Conservation (phyloP, 1,139 yeast species). For the Entelexis paramagnoliae region DNA sequence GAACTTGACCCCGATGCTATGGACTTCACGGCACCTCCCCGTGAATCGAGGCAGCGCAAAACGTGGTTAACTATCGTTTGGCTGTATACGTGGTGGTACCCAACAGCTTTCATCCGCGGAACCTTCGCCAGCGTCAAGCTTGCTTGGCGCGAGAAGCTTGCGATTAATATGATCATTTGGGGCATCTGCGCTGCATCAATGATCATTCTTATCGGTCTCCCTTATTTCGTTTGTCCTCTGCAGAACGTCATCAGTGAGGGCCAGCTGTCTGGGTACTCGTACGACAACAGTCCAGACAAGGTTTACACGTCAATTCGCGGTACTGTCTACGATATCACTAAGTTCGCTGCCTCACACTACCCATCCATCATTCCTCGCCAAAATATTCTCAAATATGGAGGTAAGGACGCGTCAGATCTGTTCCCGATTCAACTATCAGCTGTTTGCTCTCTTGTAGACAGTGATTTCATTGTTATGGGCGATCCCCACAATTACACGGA, state of each 20-base stretch:
- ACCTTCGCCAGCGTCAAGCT: conserved; percentile 33
- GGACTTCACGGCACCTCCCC: conserved; percentile 25
- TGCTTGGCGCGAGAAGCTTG: conserved; percentile 38
- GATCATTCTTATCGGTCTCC: conserved; percentile 35
- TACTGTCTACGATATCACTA: conserved; percentile 33
- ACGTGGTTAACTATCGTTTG: conserved; percentile 35
- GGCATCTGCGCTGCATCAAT: conserved; percentile 31
- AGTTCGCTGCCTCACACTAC: conserved; percentile 34
- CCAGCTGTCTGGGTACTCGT: conserved; percentile 31
- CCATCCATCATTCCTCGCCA: conserved; percentile 33
- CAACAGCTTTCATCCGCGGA: conserved; percentile 32
- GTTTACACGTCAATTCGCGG: conserved; percentile 34
- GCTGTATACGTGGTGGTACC: conserved; percentile 35
- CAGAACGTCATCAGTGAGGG: conserved; percentile 33
- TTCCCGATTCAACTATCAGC: conserved; percentile 37
- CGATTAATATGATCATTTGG: conserved; percentile 38
- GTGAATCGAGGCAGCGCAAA: conserved; percentile 20
- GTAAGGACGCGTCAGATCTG: conserved; percentile 30
- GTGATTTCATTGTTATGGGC: conserved; percentile 31
- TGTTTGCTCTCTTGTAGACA: conserved; percentile 31
- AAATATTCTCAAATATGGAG: conserved; percentile 33
- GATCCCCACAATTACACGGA: conserved; percentile 33
- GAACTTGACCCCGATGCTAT: conserved; percentile 31
- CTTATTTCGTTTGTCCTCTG: conserved; percentile 35
- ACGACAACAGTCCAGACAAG: conserved; percentile 28